Evolutionary conservation across 164 flowering plant species (phyloP).

Genomic region (Euptelea pleiosperma): DNA sequence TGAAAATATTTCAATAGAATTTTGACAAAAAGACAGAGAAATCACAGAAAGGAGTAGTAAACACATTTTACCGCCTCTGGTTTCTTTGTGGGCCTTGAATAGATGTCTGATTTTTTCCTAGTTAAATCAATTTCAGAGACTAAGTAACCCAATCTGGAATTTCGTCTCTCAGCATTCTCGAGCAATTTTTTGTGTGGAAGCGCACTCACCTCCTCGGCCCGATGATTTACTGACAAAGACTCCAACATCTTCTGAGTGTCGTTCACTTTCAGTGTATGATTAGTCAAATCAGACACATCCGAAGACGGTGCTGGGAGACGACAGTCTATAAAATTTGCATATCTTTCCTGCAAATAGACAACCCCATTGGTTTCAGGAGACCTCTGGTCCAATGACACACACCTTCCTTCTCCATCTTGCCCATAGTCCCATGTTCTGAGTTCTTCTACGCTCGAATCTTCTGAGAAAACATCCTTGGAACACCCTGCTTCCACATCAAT

Average conservation of each 20-base stretch:
- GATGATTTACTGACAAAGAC: constrained; percentile 17
- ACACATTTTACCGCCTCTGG: constrained; percentile 30
- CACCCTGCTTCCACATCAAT: constrained; percentile 27
- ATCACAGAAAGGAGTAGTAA: background rate
- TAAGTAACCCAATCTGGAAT: constrained; percentile 32
- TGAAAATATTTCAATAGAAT: constrained; percentile 17
- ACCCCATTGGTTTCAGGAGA: constrained; percentile 13
- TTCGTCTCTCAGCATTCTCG: constrained; percentile 33
- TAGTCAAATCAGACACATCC: constrained; percentile 25
- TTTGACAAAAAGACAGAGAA: background rate
- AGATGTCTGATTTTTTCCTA: constrained; percentile 23
- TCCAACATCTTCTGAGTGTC: constrained; percentile 33
- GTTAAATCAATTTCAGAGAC: constrained; percentile 31
- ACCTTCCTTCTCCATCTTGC: constrained; percentile 19
- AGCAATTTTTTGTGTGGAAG: constrained; percentile 41
- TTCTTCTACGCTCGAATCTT: constrained; percentile 44
- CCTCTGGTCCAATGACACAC: constrained; percentile 21
- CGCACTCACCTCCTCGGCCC: constrained; percentile 14
- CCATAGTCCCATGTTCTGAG: constrained; percentile 31
- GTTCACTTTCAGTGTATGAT: constrained; percentile 30
- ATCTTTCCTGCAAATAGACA: constrained; percentile 20
- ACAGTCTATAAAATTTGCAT: constrained; percentile 21
- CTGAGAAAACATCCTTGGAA: constrained; percentile 20
- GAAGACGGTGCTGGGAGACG: constrained; percentile 30
- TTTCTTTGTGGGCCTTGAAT: constrained; percentile 35